phyloP scores from a whole-genome alignment of 2,329 filamentous ascomycete genomes.

The Phaeosphaeria sp. region DNA sequence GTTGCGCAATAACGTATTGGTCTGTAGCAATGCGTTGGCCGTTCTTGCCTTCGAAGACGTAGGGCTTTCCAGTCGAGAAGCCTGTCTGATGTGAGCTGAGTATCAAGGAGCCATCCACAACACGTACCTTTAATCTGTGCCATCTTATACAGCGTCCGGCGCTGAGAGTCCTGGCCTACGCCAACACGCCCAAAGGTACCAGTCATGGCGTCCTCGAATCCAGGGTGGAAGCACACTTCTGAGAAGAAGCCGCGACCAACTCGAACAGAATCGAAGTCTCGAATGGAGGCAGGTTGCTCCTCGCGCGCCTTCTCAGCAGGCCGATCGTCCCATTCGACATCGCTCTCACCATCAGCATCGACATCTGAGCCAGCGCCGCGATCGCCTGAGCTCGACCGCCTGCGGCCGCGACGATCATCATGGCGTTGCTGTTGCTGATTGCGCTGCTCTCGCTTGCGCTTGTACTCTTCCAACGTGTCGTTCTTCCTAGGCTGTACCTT shows the following conservation, averaged over 20 bases:
- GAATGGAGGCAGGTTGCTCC: conserved; percentile 72
- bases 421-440: conserved; percentile 61
- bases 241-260: conserved; percentile 87
- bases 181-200: conserved; percentile 88
- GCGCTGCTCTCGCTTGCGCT: conserved; percentile 64
- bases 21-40: conserved; percentile 83
- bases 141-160: conserved; percentile 83
- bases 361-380: conserved; percentile 60
- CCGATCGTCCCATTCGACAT: conserved; percentile 75
- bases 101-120: neutral
- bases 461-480: conserved; percentile 74
- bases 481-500: conserved; percentile 64
- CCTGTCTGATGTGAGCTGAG: conserved; percentile 57
- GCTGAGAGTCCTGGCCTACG: conserved; percentile 77
- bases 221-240: conserved; percentile 90
- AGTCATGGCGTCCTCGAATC: conserved; percentile 80
- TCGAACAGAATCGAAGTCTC: conserved; percentile 83
- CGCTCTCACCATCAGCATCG: conserved; percentile 72
- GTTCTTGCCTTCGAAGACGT: conserved; percentile 76
- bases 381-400: conserved; percentile 51
- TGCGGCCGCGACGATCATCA: conserved; percentile 55
- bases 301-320: conserved; percentile 63
- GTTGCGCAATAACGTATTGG: conserved; percentile 80
- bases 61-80: conserved; percentile 79
- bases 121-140: conserved; percentile 79